Percentiles rank a stretch among this genome's conserved stretches.
Conservation (phyloP, 23 red algal species). For the Gracilaria caudata region DNA sequence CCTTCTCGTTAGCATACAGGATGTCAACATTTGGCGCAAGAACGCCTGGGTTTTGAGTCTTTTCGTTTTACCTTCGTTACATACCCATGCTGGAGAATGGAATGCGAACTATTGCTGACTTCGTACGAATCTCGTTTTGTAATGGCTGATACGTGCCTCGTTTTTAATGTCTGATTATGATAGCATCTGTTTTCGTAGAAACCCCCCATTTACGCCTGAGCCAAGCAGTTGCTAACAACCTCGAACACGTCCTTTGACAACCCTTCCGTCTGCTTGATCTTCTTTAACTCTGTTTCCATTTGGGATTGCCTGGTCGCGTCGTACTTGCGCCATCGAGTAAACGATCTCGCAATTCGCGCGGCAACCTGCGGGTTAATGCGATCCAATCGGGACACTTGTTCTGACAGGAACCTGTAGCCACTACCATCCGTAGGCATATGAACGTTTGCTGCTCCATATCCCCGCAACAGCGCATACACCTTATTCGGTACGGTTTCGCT, state of each 20-base stretch:
- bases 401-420: constrained; percentile 87
- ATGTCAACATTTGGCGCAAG: not conserved
- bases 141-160: not conserved
- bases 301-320: constrained; percentile 52
- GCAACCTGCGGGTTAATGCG: constrained; percentile 94
- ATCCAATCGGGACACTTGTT: constrained; percentile 83
- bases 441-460: constrained; percentile 79
- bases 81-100: constrained; percentile 4
- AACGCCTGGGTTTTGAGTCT: constrained; percentile 1
- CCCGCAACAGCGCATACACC: constrained; percentile 91
- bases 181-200: not conserved
- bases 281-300: constrained; percentile 81
- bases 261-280: constrained; percentile 59
- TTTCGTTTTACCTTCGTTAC: not conserved
- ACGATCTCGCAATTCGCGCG: constrained; percentile 84
- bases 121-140: not conserved
- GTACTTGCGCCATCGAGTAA: constrained; percentile 84
- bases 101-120: constrained; percentile 1
- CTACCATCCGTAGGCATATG: constrained; percentile 73
- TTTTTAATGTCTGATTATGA: not conserved
- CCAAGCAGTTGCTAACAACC: constrained; percentile 81
- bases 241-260: constrained; percentile 95
- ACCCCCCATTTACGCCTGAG: constrained; percentile 26
- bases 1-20: constrained; percentile 24
- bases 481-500: constrained; percentile 88